A percentile compares a stretch with the other conserved stretches of the same genome.
phyloP scores from a whole-genome alignment of 108 stramenopile species.

The Cyclotella distinguenda region DNA sequence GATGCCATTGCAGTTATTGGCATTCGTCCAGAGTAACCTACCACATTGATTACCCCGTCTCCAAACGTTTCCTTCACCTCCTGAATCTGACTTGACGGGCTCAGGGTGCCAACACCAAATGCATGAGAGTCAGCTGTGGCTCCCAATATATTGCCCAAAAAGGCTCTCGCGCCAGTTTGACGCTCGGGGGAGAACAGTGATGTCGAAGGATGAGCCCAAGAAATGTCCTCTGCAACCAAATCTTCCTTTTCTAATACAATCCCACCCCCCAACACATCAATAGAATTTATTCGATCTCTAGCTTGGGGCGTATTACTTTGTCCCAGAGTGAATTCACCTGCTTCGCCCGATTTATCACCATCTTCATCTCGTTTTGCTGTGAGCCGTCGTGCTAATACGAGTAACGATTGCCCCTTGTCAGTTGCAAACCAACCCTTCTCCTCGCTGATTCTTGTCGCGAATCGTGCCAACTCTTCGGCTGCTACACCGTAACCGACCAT shows the following conservation, averaged over 20 bases:
- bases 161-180: slow-evolving; percentile 20
- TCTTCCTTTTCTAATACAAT: slow-evolving; percentile 18
- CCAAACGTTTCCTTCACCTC: slow-evolving; percentile 8
- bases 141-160: slow-evolving; percentile 29
- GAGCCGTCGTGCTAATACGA: slow-evolving; percentile 74
- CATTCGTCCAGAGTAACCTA: slow-evolving; percentile 58
- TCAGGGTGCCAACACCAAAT: neutral
- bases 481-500: slow-evolving; percentile 87
- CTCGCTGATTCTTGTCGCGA: slow-evolving; percentile 68
- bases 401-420: slow-evolving; percentile 72
- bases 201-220: slow-evolving; percentile 61
- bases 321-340: slow-evolving; percentile 19
- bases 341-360: slow-evolving; percentile 48
- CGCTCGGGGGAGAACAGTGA: slow-evolving; percentile 18
- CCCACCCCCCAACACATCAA: slow-evolving; percentile 3
- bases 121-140: slow-evolving; percentile 7
- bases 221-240: slow-evolving; percentile 54
- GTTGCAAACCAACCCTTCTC: slow-evolving; percentile 73
- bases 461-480: slow-evolving; percentile 77
- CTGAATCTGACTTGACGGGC: slow-evolving; percentile 1
- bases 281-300: slow-evolving; percentile 8
- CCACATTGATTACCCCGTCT: slow-evolving; percentile 29
- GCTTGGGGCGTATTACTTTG: neutral
- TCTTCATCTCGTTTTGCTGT: slow-evolving; percentile 72
- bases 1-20: slow-evolving; percentile 76